Percentiles rank a stretch among this genome's conserved stretches.
Evolutionary conservation across 371 early-diverging fungal genomes (phyloP).

Genomic region (Mucor saturninus): DNA sequence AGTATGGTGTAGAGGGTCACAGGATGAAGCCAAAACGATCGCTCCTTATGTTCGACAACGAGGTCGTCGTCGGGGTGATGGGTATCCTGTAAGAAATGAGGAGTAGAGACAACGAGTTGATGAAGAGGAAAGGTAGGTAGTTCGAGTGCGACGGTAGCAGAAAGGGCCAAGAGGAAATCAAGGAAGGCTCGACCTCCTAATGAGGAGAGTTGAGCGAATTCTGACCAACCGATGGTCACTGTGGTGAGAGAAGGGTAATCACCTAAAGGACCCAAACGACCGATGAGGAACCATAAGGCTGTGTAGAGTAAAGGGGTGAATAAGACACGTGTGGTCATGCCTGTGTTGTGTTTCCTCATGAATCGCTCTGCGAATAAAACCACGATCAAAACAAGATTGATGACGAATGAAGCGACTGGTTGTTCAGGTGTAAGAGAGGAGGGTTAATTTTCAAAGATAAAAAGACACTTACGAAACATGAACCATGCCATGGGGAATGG

Average conservation of each 20-base stretch:
- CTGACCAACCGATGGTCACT: conserved; percentile 30
- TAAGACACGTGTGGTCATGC: conserved; percentile 23
- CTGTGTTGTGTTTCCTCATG: conserved; percentile 6
- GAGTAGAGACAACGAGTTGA: too few relatives aligned
- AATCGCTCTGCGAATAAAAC: conserved; percentile 21
- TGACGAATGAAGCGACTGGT: neutral
- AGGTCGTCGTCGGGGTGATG: too few relatives aligned
- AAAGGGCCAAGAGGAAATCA: conserved; percentile 37
- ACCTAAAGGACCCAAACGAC: conserved; percentile 28
- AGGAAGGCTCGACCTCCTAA: conserved; percentile 36
- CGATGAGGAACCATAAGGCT: conserved; percentile 26
- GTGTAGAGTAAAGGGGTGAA: conserved; percentile 39
- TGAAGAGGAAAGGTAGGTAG: conserved; percentile 10
- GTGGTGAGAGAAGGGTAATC: conserved; percentile 32
- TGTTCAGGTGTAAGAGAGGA: too few relatives aligned
- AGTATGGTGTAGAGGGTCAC: conserved; percentile 12
- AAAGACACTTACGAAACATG: conserved; percentile 16
- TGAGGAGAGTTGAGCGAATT: conserved; percentile 33
- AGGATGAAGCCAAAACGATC: conserved; percentile 19
- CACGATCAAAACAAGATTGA: neutral
- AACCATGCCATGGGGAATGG: conserved; percentile 21
- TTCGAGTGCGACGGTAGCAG: conserved; percentile 33
- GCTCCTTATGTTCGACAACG: too few relatives aligned
- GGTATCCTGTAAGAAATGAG: neutral
- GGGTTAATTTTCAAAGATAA: too few relatives aligned